Base-by-base conservation (phyloP, 768 basidiomycete genomes). In the Hemileccinum impolitum region DNA sequence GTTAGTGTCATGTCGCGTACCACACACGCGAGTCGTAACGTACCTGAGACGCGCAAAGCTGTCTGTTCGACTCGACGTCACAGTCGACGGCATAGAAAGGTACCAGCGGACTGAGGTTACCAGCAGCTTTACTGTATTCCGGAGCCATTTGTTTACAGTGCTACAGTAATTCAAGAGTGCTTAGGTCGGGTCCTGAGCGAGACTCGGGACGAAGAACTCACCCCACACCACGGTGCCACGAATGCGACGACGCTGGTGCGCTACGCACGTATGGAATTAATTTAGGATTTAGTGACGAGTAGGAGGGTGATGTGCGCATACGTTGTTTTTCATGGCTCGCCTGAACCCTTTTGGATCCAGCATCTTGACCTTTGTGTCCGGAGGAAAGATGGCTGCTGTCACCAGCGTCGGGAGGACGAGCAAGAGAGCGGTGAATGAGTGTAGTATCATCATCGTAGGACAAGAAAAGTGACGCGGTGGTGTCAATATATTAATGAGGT, bases 21-120 rank as follows among this genome's bases (percentile, higher is more conserved):
- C 34, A 35, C 15, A 37, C 5, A 19, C 8, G 25, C 3, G 14
- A 15, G 5, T 23, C 5, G 9, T 8, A 6, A 6, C 38, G 17
- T 26, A 77, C 84, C 73, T 94, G 87, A 44, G 90, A 84, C 0
- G 81, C 80, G 61, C 94, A 97, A 7, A 97, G 69, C 10, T 72
- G 76, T 67, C 87, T 93, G 68, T 97, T 95, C 62, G 72, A 73
- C 28, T 82, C 78, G 13, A 79, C 84, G 60, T 96, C 93, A 55
- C 94, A 97, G 64, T 97, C 91, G n/a, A 97, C 80, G 12, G 93
- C 91, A 66, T 94, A 96, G 47, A 88, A 78, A 0, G 92, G 92
- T 19, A 97, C 74, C 23, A 96, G 73, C 3, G 94, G 93, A 50
- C 82, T 75, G 7, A 96, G 76, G 1, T 81, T 85, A 11, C 79